A percentile compares a stretch with the other conserved stretches of the same genome.
Conservation (phyloP, 2,329 filamentous ascomycete genomes). For the Beauveria sp. region DNA sequence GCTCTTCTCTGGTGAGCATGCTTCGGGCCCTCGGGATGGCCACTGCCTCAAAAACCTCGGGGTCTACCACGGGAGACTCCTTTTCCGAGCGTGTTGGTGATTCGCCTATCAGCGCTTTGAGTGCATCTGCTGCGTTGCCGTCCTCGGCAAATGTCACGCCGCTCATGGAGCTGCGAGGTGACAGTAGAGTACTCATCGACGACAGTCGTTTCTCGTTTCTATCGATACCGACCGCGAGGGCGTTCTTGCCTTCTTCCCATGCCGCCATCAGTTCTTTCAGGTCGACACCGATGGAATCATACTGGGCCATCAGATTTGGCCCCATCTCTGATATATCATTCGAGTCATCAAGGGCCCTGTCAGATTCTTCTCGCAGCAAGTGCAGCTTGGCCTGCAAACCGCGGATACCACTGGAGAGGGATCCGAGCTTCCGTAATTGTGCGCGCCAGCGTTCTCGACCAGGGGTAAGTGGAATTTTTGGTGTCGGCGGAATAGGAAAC, state of each 20-base stretch:
- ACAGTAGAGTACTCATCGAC: constrained; percentile 51
- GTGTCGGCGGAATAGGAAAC: constrained; percentile 46
- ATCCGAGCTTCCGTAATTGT: constrained; percentile 81
- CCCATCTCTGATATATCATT: constrained; percentile 68
- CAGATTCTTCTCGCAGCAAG: constrained; percentile 82
- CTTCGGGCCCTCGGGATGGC: constrained; percentile 64
- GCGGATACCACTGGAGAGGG: constrained; percentile 81
- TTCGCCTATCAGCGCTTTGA: constrained; percentile 73
- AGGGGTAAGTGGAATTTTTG: constrained; percentile 57
- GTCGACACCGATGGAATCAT: constrained; percentile 88
- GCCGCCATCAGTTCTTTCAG: constrained; percentile 71
- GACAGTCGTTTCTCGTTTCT: constrained; percentile 66
- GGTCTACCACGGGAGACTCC: constrained; percentile 53
- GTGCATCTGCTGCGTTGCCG: constrained; percentile 47
- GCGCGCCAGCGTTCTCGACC: constrained; percentile 77
- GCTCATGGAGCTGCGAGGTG: constrained; percentile 56
- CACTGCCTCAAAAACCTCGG: constrained; percentile 87
- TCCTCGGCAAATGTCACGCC: constrained; percentile 59
- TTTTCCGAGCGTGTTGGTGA: constrained; percentile 45
- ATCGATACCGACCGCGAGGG: constrained; percentile 73
- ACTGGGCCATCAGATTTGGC: constrained; percentile 73
- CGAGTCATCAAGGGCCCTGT: constrained; percentile 66
- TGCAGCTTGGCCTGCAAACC: constrained; percentile 93
- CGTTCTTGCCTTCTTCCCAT: constrained; percentile 83
- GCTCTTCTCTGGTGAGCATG: constrained; percentile 73